Evolutionary conservation across 176 grass and related monocot genomes (phyloP).

Genomic region (Hyparrhenia diplandra): DNA sequence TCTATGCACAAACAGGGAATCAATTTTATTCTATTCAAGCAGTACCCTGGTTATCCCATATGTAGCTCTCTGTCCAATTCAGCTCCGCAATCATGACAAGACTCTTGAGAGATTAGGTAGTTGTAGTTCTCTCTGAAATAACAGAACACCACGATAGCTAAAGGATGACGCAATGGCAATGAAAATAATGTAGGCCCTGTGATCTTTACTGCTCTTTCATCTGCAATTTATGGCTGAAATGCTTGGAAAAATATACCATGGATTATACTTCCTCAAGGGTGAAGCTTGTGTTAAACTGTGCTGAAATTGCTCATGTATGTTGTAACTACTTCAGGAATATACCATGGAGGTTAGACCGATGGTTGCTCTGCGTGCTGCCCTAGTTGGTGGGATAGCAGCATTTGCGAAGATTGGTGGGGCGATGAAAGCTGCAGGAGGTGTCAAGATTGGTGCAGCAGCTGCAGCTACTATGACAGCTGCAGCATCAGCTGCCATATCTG

Average conservation of each 20-base stretch:
- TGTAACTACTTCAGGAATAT: constrained; percentile 24
- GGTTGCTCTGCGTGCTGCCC: constrained; percentile 79
- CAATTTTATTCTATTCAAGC: background rate
- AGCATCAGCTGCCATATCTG: constrained; percentile 57
- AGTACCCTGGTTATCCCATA: background rate
- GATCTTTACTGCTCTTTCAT: background rate
- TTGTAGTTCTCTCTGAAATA: too few species aligned
- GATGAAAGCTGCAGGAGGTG: constrained; percentile 78
- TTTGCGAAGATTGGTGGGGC: constrained; percentile 73
- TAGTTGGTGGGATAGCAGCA: constrained; percentile 77
- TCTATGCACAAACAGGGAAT: background rate
- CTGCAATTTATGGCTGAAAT: background rate
- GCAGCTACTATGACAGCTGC: constrained; percentile 68
- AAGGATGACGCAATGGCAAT: background rate
- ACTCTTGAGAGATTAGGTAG: background rate
- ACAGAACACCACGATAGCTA: background rate
- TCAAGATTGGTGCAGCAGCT: constrained; percentile 70
- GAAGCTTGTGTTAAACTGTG: background rate
- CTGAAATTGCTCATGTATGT: constrained; percentile 9
- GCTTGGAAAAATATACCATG: background rate
- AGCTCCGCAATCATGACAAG: background rate
- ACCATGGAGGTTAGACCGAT: constrained; percentile 73
- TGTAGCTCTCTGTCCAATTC: background rate
- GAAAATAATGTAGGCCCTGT: background rate
- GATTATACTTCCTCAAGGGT: background rate